Evolutionary conservation across 1,139 yeast genomes (phyloP).

Genomic region (Nadsonia starkeyi-henricii): DNA sequence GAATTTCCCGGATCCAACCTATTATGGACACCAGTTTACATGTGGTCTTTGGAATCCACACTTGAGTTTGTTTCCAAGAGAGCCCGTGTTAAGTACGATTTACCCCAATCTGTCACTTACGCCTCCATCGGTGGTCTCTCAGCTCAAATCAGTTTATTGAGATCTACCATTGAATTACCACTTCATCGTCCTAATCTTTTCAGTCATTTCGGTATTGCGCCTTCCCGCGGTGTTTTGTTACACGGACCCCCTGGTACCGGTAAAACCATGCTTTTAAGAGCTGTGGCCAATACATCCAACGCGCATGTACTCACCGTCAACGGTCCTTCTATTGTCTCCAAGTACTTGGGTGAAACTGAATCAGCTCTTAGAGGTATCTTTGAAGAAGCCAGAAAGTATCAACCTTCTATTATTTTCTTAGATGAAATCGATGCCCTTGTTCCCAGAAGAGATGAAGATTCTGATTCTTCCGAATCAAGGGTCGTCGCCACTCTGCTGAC

Average conservation of each 20-base stretch:
- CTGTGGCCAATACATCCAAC: slow-evolving; percentile 54
- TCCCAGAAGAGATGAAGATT: slow-evolving; percentile 63
- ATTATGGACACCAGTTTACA: slow-evolving; percentile 27
- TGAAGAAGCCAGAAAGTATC: slow-evolving; percentile 67
- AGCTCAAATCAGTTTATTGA: slow-evolving; percentile 45
- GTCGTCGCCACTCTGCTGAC: slow-evolving; percentile 82
- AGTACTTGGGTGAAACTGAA: slow-evolving; percentile 89
- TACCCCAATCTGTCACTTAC: slow-evolving; percentile 33
- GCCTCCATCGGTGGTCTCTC: slow-evolving; percentile 64
- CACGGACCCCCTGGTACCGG: slow-evolving; percentile 99
- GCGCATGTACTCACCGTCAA: slow-evolving; percentile 78
- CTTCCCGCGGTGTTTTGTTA: slow-evolving; percentile 65
- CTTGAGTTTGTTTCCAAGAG: slow-evolving; percentile 14
- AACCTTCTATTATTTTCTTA: slow-evolving; percentile 75
- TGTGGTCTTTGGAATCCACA: slow-evolving; percentile 14
- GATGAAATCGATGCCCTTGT: slow-evolving; percentile 90
- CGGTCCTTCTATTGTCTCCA: slow-evolving; percentile 86
- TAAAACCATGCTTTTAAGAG: slow-evolving; percentile 73
- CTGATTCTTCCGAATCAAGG: slow-evolving; percentile 77
- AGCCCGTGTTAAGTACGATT: slow-evolving; percentile 17
- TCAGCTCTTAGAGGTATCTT: slow-evolving; percentile 67
- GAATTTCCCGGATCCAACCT: slow-evolving; percentile 31
- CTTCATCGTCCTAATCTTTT: slow-evolving; percentile 64
- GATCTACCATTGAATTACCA: slow-evolving; percentile 67
- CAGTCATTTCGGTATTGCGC: slow-evolving; percentile 81